phyloP scores from a whole-genome alignment of 2,329 filamentous ascomycete species.

The Clonostachys chloroleuca region DNA sequence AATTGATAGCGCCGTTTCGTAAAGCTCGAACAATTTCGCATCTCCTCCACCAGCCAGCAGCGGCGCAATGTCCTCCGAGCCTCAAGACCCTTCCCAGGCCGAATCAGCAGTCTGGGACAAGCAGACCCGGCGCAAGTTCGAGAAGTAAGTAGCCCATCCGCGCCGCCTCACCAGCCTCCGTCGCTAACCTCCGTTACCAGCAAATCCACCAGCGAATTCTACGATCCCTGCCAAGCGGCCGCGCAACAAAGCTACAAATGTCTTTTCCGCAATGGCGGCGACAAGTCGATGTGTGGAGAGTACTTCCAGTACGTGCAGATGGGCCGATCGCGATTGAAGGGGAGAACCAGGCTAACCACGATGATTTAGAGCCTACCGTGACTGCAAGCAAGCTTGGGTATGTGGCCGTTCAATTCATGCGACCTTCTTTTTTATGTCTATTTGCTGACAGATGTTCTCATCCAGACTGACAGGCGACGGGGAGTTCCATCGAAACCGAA shows the following conservation, averaged over 20 bases:
- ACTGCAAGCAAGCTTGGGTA: slow-evolving; percentile 90
- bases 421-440: too few species aligned
- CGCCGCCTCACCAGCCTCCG: background rate
- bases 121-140: slow-evolving; percentile 59
- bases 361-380: slow-evolving; percentile 67
- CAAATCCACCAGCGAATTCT: slow-evolving; percentile 85
- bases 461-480: slow-evolving; percentile 2
- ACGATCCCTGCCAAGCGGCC: slow-evolving; percentile 93
- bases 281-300: slow-evolving; percentile 85
- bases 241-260: slow-evolving; percentile 83
- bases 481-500: background rate
- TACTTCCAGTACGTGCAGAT: slow-evolving; percentile 77
- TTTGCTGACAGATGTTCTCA: background rate
- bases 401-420: slow-evolving; percentile 6
- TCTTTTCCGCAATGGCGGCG: slow-evolving; percentile 81
- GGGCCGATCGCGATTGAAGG: background rate
- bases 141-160: slow-evolving; percentile 41
- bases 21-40: too few species aligned
- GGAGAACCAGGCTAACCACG: background rate
- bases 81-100: slow-evolving; percentile 3
- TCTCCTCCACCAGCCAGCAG: background rate
- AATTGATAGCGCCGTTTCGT: too few species aligned
- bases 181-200: slow-evolving; percentile 37
- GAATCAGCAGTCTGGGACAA: slow-evolving; percentile 46
- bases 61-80: slow-evolving; percentile 7